Evolutionary conservation across 164 flowering plant species (phyloP).

Genomic region (Umbilicus rupestris): DNA sequence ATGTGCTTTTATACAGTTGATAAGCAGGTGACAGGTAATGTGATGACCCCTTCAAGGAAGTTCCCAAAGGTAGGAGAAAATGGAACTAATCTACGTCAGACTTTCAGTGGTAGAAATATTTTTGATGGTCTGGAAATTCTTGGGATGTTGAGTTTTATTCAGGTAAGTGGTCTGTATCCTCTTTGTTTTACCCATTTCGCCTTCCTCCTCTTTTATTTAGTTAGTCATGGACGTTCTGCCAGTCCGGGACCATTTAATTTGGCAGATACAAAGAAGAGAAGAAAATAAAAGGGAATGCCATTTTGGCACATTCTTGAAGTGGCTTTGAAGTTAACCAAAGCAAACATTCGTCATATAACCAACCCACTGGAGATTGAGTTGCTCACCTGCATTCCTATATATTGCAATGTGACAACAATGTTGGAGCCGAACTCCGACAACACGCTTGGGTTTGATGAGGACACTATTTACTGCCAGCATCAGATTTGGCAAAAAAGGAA

Average conservation of each 20-base stretch:
- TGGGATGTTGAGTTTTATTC: not conserved
- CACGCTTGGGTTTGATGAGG: not conserved
- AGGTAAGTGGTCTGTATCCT: too few species aligned
- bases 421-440: not conserved
- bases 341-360: not conserved
- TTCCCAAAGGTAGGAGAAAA: not conserved
- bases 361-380: not conserved
- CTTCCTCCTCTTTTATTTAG: too few species aligned
- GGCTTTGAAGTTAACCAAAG: not conserved
- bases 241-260: too few species aligned
- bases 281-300: not conserved
- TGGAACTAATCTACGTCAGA: not conserved
- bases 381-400: not conserved
- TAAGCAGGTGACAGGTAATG: not conserved
- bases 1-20: not conserved
- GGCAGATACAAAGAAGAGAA: not conserved
- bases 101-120: not conserved
- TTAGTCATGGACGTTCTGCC: too few species aligned
- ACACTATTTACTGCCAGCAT: not conserved
- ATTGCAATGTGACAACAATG: not conserved
- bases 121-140: not conserved
- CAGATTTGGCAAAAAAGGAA: too few species aligned
- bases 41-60: not conserved
- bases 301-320: slow-evolving; percentile 3
- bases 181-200: too few species aligned